Evolutionary conservation across 495 filamentous ascomycete species (phyloP), one percentile per base, ranked within the genome.

Genomic region (Amniculicola lignicola): DNA sequence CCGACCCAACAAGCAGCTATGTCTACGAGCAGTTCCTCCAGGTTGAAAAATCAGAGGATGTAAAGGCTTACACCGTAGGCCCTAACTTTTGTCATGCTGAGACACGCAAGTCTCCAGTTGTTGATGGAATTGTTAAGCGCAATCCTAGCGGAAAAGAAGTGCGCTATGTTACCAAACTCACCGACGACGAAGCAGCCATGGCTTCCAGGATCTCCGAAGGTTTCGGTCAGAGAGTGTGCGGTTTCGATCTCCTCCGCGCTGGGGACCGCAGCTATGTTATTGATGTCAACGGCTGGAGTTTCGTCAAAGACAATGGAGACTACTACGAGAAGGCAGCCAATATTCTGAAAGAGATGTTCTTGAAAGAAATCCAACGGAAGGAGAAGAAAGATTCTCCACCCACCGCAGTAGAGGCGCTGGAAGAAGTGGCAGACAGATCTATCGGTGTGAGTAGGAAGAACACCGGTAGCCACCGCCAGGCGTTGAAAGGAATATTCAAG

Each of bases 261-360:
- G 83, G 80, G 22, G 88, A 88, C 14, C 89, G 85, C 70, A 97
- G 92, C 69, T 97, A 88, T 71, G 93, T 99, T 12, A 97, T 99
- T 57, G 93, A 99, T 66, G 94, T 99, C 55, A 99, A 99, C 69
- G 93, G 93, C 15, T 99, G 93, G 93, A 96, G 92, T 65, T 99
- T 99, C 66, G 93, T 99, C 66, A 99, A 99, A 70, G 93, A 99
- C 70, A 99, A 99, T 66, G 90, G 96, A 39, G 90, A 94, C 40
- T 99, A 99, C 63, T 99, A 99, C 63, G 88, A 97, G 64, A 87
- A 87, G 64, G 91, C 86, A 61, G 84, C 93, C 12, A 82, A 72
- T 43, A 95, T 97, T 48, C 73, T 99, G 29, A 85, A 83, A 61
- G 82, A 93, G 6, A 88, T 88, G 67, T 99, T 97, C 65, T 72